phyloP scores from a whole-genome alignment of 1,284 basidiomycete species.

The Trametes versicolor region DNA sequence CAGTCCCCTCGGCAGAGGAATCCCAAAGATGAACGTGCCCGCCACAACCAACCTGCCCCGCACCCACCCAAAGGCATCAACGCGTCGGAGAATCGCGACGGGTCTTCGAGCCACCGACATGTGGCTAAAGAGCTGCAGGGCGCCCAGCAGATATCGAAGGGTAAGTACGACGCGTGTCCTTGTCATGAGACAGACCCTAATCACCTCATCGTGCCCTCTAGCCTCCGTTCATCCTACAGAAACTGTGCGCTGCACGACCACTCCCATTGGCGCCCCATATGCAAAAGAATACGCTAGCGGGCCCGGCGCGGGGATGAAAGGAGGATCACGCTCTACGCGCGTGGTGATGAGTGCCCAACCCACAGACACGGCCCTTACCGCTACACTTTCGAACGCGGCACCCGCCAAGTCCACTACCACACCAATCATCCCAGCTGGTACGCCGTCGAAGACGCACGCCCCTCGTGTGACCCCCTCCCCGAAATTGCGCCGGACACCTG shows the following conservation, averaged over 20 bases:
- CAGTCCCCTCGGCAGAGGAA: constrained; percentile 8
- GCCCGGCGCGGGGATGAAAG: not conserved
- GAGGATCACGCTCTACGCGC: not conserved
- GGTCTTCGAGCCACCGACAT: not conserved
- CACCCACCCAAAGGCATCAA: not conserved
- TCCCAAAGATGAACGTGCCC: not conserved
- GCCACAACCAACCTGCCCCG: not conserved
- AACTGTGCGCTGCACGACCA: not conserved
- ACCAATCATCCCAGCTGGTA: not conserved
- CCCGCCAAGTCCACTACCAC: constrained; percentile 10
- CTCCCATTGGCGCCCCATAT: constrained; percentile 9
- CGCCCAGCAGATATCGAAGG: not conserved
- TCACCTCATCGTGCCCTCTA: not conserved
- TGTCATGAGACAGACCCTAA: not conserved
- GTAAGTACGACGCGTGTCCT: not conserved
- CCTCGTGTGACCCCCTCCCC: not conserved
- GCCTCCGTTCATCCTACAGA: not conserved
- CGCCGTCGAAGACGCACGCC: not conserved
- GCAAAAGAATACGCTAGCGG: not conserved
- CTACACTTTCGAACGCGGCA: too few species aligned
- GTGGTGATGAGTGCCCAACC: not conserved
- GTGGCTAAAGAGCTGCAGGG: not conserved
- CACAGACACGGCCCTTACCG: not conserved
- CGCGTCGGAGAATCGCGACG: not conserved
- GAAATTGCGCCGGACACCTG: not conserved